Evolutionary conservation across 305 asterid species (phyloP).

Genomic region (Fraxinus angustifolia): DNA sequence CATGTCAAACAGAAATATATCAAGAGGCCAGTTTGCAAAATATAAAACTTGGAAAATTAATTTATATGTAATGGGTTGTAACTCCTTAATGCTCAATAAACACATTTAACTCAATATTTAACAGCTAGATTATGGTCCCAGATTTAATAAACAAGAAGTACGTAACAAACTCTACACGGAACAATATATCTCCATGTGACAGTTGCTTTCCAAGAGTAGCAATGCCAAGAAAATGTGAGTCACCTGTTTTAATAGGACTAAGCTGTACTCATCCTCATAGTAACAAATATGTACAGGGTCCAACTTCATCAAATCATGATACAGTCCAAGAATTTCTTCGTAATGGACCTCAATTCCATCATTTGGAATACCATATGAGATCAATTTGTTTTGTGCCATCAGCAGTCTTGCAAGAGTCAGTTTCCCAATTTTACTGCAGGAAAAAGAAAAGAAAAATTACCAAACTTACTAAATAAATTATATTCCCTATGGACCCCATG

Average conservation of each 20-base stretch:
- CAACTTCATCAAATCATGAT: constrained; percentile 62
- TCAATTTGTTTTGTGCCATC: constrained; percentile 60
- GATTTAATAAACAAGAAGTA: constrained; percentile 14
- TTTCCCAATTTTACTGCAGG: constrained; percentile 87
- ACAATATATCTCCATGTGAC: background rate
- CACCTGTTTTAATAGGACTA: constrained; percentile 75
- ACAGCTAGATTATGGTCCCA: background rate
- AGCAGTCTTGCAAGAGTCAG: constrained; percentile 87
- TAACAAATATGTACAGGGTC: constrained; percentile 69
- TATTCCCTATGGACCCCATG: constrained; percentile 14
- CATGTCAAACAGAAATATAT: background rate
- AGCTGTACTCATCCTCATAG: constrained; percentile 72
- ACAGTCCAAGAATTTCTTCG: constrained; percentile 72
- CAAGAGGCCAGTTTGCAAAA: background rate
- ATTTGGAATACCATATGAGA: constrained; percentile 35
- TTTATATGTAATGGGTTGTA: background rate
- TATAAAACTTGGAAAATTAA: background rate
- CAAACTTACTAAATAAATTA: constrained; percentile 8
- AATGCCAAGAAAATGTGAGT: constrained; percentile 15
- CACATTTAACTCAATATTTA: background rate
- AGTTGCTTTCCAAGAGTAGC: constrained; percentile 12
- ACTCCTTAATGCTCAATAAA: background rate
- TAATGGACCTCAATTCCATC: constrained; percentile 34
- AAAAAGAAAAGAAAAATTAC: constrained; percentile 21
- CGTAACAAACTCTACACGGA: background rate